A percentile compares a stretch with the other conserved stretches of the same genome.
Conservation (phyloP, 352 stramenopile genomes). For the Pythium rishiriense region DNA sequence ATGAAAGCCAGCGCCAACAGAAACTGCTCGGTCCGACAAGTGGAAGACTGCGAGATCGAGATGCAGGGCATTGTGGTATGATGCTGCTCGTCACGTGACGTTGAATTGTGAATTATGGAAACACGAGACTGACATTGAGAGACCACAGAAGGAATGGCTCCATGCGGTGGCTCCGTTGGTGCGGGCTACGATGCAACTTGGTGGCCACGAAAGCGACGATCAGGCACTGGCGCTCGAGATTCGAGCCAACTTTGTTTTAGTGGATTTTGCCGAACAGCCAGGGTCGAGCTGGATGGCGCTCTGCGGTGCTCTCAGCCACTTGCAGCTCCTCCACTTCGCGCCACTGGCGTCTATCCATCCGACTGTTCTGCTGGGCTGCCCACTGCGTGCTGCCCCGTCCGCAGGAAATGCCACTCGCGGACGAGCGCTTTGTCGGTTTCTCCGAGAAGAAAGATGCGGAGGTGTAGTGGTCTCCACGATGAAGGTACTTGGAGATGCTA, state of each 20-base stretch:
- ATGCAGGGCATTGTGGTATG: constrained; percentile 39
- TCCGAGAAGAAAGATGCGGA: constrained; percentile 18
- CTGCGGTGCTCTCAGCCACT: constrained; percentile 22
- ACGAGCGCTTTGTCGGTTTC: constrained; percentile 17
- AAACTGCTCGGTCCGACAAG: constrained; percentile 29
- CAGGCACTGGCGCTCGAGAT: constrained; percentile 20
- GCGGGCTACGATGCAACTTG: constrained; percentile 14
- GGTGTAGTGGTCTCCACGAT: constrained; percentile 23
- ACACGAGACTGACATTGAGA: neutral
- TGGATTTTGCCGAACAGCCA: constrained; percentile 2
- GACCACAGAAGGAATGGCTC: constrained; percentile 47
- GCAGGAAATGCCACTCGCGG: constrained; percentile 1
- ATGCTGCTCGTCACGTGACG: neutral
- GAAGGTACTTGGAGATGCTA: constrained; percentile 3
- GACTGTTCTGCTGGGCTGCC: constrained; percentile 38
- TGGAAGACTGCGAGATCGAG: constrained; percentile 39
- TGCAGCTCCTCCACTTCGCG: constrained; percentile 38
- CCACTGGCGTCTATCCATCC: constrained; percentile 37
- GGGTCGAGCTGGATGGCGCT: constrained; percentile 19
- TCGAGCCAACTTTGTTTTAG: constrained; percentile 29
- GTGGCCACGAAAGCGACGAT: neutral
- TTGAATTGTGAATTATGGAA: neutral
- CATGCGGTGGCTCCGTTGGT: constrained; percentile 20
- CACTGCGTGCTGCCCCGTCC: constrained; percentile 28
- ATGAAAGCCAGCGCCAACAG: constrained; percentile 29